phyloP scores from a whole-genome alignment of 2,329 filamentous ascomycete species.

The Trichoderma sp. region DNA sequence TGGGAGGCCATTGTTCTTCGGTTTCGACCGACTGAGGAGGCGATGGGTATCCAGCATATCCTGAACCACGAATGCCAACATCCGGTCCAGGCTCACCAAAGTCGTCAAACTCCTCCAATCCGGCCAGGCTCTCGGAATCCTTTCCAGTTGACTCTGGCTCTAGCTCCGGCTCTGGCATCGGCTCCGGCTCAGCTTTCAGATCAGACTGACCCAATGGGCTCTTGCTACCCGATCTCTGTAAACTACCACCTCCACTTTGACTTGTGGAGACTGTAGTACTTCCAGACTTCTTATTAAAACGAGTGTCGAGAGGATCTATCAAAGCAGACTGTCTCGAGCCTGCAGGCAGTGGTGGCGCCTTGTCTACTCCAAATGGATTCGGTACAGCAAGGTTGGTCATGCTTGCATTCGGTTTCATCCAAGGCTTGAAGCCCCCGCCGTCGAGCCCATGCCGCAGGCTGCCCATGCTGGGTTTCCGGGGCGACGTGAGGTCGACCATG shows the following conservation, averaged over 20 bases:
- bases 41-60: constrained; percentile 41
- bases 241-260: constrained; percentile 26
- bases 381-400: constrained; percentile 41
- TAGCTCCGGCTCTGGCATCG: background rate
- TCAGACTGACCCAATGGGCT: constrained; percentile 45
- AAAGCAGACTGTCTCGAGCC: constrained; percentile 42
- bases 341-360: constrained; percentile 30
- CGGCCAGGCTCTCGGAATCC: background rate
- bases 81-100: constrained; percentile 21
- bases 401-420: constrained; percentile 36
- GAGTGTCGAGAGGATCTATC: constrained; percentile 52
- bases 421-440: constrained; percentile 39
- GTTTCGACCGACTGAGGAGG: constrained; percentile 42
- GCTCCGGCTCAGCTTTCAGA: background rate
- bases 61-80: constrained; percentile 25
- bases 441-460: constrained; percentile 43
- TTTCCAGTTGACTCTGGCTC: background rate
- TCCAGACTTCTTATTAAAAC: constrained; percentile 41
- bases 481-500: constrained; percentile 47
- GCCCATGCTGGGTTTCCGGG: constrained; percentile 34
- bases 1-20: constrained; percentile 31
- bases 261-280: constrained; percentile 31
- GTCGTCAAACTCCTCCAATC: constrained; percentile 2
- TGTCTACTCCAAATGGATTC: constrained; percentile 36
- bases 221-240: constrained; percentile 31